Evolutionary conservation across 805 yeast genomes (phyloP), one percentile per base, ranked within the genome.

Genomic region (Tetrapisispora nanseiensis): DNA sequence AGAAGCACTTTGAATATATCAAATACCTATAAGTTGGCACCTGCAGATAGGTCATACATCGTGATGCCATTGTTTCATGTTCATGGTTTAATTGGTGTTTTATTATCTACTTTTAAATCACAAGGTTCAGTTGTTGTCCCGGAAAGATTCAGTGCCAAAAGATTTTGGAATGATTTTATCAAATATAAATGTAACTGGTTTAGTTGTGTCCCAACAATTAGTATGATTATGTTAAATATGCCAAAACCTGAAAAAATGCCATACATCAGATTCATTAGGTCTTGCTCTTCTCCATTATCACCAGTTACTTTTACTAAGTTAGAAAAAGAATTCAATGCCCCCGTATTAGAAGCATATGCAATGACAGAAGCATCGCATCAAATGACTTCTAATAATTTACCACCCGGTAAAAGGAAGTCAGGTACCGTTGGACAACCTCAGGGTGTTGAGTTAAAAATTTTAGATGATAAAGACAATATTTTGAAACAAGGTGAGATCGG

Each of bases 281-380:
- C 86, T 1, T 81, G 87, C 55, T 81, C 86, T 1, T 72, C 86
- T 1, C 72, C 86, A 6, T 66, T 81, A 51, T 84, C 86, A 1
- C 85, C 86, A 2, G 59, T 78, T 1, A 78, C 78, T 6, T 74
- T 81, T 65, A 66, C 66, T 41, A 68, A 71, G 56, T 65, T 81
- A 37, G 87, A 81, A 51, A 46, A 62, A 37, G 66, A 69, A 24
- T 75, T 81, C 57, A 63, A 71, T 8, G 81, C 84, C 0, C 86
- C 86, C 0, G 86, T 81, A 0, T 55, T 80, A 13, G 89, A 81
- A 57, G 87, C 87, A 0, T 81, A 81, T 54, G 87, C 86, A 4
- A 80, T 81, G 86, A 81, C 87, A 2, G 89, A 81, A 56, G 85
- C 85, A 1, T 71, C 84, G n/a, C 87, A 81, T 58, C 86, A 81